Evolutionary conservation across 345 rosid genomes (phyloP).

Genomic region (Eutrema yunnanense): DNA sequence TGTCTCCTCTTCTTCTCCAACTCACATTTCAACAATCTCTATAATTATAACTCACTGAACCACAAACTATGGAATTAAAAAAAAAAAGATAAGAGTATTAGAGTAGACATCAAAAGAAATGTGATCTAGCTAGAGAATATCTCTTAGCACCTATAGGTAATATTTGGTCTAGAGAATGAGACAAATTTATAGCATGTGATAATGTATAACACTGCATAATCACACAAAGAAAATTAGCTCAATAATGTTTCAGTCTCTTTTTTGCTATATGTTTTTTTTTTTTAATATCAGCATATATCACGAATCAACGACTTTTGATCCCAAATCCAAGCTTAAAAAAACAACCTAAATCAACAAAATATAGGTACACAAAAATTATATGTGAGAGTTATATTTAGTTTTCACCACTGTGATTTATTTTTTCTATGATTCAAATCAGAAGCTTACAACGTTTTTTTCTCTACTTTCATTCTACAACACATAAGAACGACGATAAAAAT

Average conservation of each 20-base stretch:
- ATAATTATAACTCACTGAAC: not conserved
- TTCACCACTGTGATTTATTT: not conserved
- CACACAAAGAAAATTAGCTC: not conserved
- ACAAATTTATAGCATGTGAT: not conserved
- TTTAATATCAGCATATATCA: not conserved
- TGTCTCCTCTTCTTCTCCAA: not conserved
- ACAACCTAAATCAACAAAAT: not conserved
- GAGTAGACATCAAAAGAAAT: not conserved
- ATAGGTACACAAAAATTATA: not conserved
- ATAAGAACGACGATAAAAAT: not conserved
- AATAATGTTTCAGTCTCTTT: not conserved
- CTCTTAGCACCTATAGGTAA: not conserved
- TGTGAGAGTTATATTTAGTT: not conserved
- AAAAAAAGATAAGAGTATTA: no score
- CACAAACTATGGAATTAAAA: not conserved
- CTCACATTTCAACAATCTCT: slow-evolving; percentile 3
- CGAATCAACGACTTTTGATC: no score
- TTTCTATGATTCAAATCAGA: not conserved
- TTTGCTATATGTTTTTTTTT: not conserved
- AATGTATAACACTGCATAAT: not conserved
- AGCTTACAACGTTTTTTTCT: not conserved
- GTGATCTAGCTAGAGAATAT: not conserved
- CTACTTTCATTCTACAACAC: not conserved
- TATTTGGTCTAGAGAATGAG: not conserved
- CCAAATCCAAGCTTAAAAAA: not conserved